Percentiles rank a stretch among this genome's conserved stretches.
phyloP scores from a whole-genome alignment of 306 rosid species.

The Rosa lucieae region DNA sequence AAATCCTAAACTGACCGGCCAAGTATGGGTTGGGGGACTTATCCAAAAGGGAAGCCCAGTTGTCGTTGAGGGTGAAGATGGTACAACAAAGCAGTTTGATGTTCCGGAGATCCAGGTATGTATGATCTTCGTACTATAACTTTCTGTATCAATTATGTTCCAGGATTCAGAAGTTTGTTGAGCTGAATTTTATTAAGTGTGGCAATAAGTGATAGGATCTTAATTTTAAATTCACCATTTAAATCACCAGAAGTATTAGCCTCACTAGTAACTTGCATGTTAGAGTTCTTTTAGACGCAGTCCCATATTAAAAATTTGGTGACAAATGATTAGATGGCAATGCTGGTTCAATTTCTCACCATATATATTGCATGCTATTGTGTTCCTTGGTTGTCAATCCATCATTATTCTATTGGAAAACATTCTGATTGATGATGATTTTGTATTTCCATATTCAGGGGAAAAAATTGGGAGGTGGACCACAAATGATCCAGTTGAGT shows the following conservation, averaged over 20 bases:
- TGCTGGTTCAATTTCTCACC: not conserved
- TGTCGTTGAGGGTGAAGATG: conserved; percentile 61
- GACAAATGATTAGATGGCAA: not conserved
- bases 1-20: conserved; percentile 71
- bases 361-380: not conserved
- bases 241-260: not conserved
- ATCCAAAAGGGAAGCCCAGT: conserved; percentile 74
- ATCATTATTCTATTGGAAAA: not conserved
- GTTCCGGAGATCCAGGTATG: conserved; percentile 84
- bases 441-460: conserved; percentile 48
- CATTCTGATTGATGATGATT: not conserved
- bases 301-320: not conserved
- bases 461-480: conserved; percentile 74
- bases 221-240: too few relatives aligned
- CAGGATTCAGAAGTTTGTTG: not conserved
- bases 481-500: conserved; percentile 92
- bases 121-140: not conserved
- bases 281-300: not conserved
- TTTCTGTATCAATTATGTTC: not conserved
- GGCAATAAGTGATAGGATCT: not conserved
- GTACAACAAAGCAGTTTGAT: conserved; percentile 67
- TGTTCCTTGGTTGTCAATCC: not conserved
- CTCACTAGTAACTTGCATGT: not conserved
- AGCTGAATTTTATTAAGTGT: not conserved
- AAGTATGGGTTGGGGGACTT: conserved; percentile 88